These are phyloP conservation scores for Ceratobasidium sp. DNA, from an alignment of 1,284 basidiomycete genomes.

Conservation along the genomic window DNA sequence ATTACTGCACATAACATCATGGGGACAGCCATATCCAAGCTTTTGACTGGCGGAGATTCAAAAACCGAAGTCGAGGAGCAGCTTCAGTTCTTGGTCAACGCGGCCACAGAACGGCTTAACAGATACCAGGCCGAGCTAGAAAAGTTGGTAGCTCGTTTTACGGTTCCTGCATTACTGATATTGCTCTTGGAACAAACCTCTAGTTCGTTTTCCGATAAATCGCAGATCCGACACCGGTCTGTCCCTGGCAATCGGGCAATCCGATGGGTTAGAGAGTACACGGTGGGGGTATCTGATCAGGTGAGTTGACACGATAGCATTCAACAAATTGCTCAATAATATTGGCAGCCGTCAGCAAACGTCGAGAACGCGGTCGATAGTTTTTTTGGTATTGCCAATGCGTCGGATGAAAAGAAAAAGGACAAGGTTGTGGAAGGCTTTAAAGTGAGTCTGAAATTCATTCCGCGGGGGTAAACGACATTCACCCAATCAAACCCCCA, in stretches of 20 bases:
- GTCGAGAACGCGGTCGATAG: slow-evolving; percentile 32
- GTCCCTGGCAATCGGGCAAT: slow-evolving; percentile 40
- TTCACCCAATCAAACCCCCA: slow-evolving; percentile 6
- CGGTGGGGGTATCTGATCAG: slow-evolving; percentile 19
- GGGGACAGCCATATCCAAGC: background rate
- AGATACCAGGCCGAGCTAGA: slow-evolving; percentile 45
- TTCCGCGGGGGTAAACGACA: background rate
- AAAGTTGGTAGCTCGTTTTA: slow-evolving; percentile 14
- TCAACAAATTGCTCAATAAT: background rate
- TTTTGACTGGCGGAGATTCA: background rate
- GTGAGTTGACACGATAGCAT: slow-evolving; percentile 1
- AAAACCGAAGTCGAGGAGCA: slow-evolving; percentile 41
- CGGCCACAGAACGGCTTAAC: slow-evolving; percentile 31
- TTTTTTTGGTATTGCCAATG: slow-evolving; percentile 28
- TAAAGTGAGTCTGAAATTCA: slow-evolving; percentile 12
- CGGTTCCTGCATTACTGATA: background rate
- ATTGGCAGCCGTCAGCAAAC: background rate
- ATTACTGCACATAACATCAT: background rate
- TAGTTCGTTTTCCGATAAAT: slow-evolving; percentile 18
- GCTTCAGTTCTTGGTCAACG: slow-evolving; percentile 38
- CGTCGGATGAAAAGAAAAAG: background rate
- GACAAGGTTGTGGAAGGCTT: slow-evolving; percentile 32
- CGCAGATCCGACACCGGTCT: slow-evolving; percentile 1
- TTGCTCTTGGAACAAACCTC: background rate
- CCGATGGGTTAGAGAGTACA: slow-evolving; percentile 35